Evolutionary conservation across 306 rosid species (phyloP).

Genomic region (Quercus aquifolioides): DNA sequence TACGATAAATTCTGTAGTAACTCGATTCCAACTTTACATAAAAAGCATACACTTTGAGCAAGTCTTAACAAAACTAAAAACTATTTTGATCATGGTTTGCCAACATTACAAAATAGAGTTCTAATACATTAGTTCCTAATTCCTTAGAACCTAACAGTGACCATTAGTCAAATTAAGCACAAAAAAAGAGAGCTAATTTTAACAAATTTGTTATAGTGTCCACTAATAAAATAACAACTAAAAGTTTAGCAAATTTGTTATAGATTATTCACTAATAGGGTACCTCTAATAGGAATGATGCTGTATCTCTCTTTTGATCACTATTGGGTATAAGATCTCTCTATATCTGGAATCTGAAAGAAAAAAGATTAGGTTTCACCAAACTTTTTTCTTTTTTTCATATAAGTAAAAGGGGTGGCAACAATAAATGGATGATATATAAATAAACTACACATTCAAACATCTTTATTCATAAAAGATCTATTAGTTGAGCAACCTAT

Average conservation of each 20-base stretch:
- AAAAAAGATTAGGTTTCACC: constrained; percentile 20
- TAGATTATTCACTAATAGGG: background rate
- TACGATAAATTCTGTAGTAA: no score
- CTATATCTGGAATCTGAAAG: constrained; percentile 88
- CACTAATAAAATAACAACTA: background rate
- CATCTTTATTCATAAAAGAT: background rate
- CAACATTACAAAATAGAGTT: no score
- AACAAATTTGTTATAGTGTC: background rate
- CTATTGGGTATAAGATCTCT: constrained; percentile 97
- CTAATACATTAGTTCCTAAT: no score
- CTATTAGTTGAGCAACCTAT: background rate
- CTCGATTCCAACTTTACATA: no score
- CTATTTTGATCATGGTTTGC: no score
- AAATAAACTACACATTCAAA: constrained; percentile 9
- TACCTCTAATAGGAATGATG: constrained; percentile 95
- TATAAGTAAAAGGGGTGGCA: no score
- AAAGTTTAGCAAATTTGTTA: background rate
- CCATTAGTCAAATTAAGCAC: background rate
- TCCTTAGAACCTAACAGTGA: no score
- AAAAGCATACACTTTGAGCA: no score
- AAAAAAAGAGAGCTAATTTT: background rate
- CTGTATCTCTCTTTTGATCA: constrained; percentile 96
- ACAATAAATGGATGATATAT: background rate
- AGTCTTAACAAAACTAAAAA: no score
- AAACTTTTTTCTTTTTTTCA: background rate